A percentile compares a stretch with the other conserved stretches of the same genome.
These are phyloP conservation scores for Plasmodium sp. DNA, from an alignment of 169 alveolate genomes.

Conservation along the genomic window DNA sequence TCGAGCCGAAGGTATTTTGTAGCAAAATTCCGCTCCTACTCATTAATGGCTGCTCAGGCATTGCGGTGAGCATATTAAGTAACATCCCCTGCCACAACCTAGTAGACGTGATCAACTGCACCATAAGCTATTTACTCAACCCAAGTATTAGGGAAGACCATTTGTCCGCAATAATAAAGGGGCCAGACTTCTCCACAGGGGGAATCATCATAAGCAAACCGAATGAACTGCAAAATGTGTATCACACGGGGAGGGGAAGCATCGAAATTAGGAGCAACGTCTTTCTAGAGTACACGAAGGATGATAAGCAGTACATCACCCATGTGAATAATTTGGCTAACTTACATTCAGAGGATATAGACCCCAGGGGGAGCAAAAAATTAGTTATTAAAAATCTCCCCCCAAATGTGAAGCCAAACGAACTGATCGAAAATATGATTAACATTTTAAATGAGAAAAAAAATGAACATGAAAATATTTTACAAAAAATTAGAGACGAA, in stretches of 20 bases:
- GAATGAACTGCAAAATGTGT: conserved; percentile 72
- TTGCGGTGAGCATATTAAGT: conserved; percentile 90
- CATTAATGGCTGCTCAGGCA: conserved; percentile 89
- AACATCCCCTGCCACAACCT: conserved; percentile 89
- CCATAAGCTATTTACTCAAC: conserved; percentile 74
- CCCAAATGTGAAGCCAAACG: conserved; percentile 76
- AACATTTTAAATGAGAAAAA: conserved; percentile 42
- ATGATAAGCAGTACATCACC: conserved; percentile 6
- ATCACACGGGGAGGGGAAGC: conserved; percentile 86
- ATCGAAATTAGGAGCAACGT: conserved; percentile 74
- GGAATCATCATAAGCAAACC: conserved; percentile 81
- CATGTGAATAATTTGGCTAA: conserved; percentile 20
- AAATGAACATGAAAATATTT: conserved; percentile 68
- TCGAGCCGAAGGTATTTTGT: conserved; percentile 87
- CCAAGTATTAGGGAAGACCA: conserved; percentile 74
- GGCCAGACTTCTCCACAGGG: conserved; percentile 91
- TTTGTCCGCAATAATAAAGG: conserved; percentile 77
- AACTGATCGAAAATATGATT: conserved; percentile 20
- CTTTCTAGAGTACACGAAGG: conserved; percentile 40
- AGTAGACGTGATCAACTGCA: conserved; percentile 80
- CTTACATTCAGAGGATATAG: not conserved
- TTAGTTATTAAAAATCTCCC: conserved; percentile 76
- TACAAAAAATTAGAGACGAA: conserved; percentile 73
- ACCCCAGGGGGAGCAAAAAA: conserved; percentile 21
- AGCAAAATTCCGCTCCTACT: conserved; percentile 85